These are phyloP conservation scores for Chrysopogon serrulatus DNA, from an alignment of 176 grass and related monocot genomes.

Conservation along the genomic window DNA sequence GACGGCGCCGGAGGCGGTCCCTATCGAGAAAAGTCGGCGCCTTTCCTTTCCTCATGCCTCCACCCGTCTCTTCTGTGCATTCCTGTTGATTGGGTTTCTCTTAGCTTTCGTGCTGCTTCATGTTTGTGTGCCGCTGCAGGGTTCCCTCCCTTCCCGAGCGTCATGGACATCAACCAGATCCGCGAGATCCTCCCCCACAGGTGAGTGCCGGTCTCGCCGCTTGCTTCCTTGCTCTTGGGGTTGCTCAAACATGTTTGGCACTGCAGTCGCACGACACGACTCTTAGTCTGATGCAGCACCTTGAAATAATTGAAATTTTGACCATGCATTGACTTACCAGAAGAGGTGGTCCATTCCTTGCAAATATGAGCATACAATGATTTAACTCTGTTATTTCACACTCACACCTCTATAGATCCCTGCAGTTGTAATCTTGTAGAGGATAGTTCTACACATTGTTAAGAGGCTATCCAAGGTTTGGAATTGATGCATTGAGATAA, in stretches of 20 bases:
- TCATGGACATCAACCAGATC: conserved; percentile 66
- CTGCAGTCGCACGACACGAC: not conserved
- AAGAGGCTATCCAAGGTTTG: not conserved
- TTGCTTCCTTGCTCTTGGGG: not conserved
- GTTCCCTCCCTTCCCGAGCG: conserved; percentile 44
- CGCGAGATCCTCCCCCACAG: conserved; percentile 51
- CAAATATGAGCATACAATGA: too few relatives aligned
- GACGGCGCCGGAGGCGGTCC: conserved; percentile 30
- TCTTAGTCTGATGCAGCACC: not conserved
- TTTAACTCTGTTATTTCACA: not conserved
- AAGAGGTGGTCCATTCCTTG: not conserved
- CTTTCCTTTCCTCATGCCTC: not conserved
- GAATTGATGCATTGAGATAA: not conserved
- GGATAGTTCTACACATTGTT: not conserved
- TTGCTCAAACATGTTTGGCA: not conserved
- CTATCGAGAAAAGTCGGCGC: conserved; percentile 67
- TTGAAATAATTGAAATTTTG: not conserved
- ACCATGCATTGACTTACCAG: not conserved
- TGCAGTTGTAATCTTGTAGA: not conserved
- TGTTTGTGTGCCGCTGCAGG: not conserved
- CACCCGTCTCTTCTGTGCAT: not conserved
- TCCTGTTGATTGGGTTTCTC: not conserved
- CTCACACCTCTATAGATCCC: not conserved
- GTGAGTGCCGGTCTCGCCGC: conserved; percentile 14
- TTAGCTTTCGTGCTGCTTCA: not conserved